Percentiles rank a stretch among this genome's conserved stretches.
phyloP scores from a whole-genome alignment of 1,284 basidiomycete genomes.

The Puccinia novopanici region DNA sequence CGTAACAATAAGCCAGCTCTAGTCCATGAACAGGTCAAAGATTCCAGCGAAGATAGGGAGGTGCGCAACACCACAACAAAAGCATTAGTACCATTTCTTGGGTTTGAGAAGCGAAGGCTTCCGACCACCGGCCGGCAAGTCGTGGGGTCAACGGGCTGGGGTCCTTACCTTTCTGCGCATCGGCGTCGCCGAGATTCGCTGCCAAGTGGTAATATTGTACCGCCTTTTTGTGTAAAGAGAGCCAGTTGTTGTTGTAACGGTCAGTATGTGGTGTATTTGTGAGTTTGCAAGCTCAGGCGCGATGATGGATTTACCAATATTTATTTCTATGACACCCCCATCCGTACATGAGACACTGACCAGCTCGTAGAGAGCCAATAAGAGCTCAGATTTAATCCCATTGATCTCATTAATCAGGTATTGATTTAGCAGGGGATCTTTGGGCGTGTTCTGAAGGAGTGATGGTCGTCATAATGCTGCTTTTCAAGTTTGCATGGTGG shows the following conservation, averaged over 20 bases:
- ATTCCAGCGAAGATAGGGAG: not conserved
- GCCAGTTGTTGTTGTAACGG: not conserved
- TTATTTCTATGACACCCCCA: constrained; percentile 47
- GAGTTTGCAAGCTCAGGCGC: not conserved
- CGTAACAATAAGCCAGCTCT: constrained; percentile 49
- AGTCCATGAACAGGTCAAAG: not conserved
- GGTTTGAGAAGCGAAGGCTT: not conserved
- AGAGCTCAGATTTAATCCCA: constrained; percentile 41
- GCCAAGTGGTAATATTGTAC: constrained; percentile 46
- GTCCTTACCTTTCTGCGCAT: constrained; percentile 49
- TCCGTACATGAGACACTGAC: constrained; percentile 50
- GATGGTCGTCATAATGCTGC: constrained; percentile 16
- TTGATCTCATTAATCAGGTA: constrained; percentile 26
- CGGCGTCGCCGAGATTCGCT: constrained; percentile 35
- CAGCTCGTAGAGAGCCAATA: constrained; percentile 42
- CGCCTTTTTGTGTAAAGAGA: constrained; percentile 31
- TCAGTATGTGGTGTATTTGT: not conserved
- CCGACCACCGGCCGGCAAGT: not conserved
- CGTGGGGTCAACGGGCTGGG: not conserved
- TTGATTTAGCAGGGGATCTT: not conserved
- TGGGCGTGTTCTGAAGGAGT: constrained; percentile 7
- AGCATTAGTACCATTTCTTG: not conserved
- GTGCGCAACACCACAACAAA: too few species aligned
- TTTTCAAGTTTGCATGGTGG: constrained; percentile 26
- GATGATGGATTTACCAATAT: constrained; percentile 10